Conservation (phyloP, 75 land plant genomes). For the Isoetes taiwanensis region DNA sequence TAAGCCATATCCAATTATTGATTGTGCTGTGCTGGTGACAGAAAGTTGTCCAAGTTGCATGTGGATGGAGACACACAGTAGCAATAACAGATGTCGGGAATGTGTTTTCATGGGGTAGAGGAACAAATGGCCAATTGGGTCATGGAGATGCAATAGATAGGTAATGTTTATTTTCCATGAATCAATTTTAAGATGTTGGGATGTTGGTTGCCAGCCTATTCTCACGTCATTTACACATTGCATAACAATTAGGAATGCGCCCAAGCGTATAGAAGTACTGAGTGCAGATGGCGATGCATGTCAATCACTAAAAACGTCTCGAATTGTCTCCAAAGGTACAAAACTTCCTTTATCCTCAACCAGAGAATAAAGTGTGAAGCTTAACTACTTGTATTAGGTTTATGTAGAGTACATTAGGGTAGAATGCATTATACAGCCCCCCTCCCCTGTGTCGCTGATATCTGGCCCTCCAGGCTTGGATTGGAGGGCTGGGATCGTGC, state of each 20-base stretch:
- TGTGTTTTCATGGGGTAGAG: slow-evolving; percentile 94
- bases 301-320: slow-evolving; percentile 42
- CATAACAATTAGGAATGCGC: slow-evolving; percentile 58
- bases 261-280: slow-evolving; percentile 62
- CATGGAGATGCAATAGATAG: slow-evolving; percentile 72
- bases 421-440: no score
- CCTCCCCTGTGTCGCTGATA: no score
- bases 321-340: slow-evolving; percentile 13
- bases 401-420: no score
- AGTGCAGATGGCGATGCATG: slow-evolving; percentile 77
- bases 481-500: no score
- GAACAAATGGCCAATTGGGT: slow-evolving; percentile 94
- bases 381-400: no score
- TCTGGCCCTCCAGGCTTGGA: no score
- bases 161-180: slow-evolving; percentile 19
- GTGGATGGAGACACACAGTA: slow-evolving; percentile 98
- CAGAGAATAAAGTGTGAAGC: no score
- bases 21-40: slow-evolving; percentile 19
- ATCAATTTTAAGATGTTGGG: no score
- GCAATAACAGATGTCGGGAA: slow-evolving; percentile 57
- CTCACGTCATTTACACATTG: no score
- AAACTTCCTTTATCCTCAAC: no score
- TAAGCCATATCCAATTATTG: no score
- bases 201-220: no score
- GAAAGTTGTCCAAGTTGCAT: slow-evolving; percentile 63